A percentile compares a stretch with the other conserved stretches of the same genome.
These are phyloP conservation scores for Rhodomyrtus psidioides DNA, from an alignment of 441 rosid genomes.

Conservation along the genomic window DNA sequence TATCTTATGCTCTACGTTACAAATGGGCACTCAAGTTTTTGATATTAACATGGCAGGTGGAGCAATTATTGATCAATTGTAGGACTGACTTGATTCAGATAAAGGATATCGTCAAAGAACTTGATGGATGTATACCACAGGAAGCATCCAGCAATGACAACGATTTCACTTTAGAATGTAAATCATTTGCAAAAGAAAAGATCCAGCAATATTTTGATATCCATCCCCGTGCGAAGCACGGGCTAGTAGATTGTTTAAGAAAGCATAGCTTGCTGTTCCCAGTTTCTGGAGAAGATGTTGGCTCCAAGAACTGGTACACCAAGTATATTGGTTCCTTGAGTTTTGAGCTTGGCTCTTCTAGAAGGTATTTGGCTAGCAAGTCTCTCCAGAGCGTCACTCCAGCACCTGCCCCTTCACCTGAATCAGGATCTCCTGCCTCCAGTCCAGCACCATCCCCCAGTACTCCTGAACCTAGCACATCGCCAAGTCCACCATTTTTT, in stretches of 20 bases:
- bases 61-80: constrained; percentile 47
- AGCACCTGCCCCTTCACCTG: constrained; percentile 6
- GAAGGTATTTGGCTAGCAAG: constrained; percentile 32
- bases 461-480: constrained; percentile 6
- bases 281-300: constrained; percentile 32
- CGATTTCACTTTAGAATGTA: constrained; percentile 15
- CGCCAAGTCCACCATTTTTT: constrained; percentile 23
- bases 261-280: constrained; percentile 29
- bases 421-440: neutral
- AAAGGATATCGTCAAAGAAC: constrained; percentile 35
- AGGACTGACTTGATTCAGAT: constrained; percentile 37
- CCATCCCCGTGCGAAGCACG: constrained; percentile 35
- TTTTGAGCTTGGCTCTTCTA: constrained; percentile 16
- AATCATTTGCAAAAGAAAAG: constrained; percentile 20
- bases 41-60: constrained; percentile 36
- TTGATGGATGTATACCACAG: constrained; percentile 32
- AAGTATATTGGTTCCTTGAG: constrained; percentile 23
- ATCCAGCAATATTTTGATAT: constrained; percentile 28
- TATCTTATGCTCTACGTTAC: neutral
- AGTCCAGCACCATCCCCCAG: neutral
- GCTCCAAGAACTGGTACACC: constrained; percentile 20
- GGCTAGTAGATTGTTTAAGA: constrained; percentile 51
- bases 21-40: neutral
- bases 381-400: constrained; percentile 18
- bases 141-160: constrained; percentile 10